phyloP scores from a whole-genome alignment of 1,284 basidiomycete genomes.

The Apiotrichum brassicae region DNA sequence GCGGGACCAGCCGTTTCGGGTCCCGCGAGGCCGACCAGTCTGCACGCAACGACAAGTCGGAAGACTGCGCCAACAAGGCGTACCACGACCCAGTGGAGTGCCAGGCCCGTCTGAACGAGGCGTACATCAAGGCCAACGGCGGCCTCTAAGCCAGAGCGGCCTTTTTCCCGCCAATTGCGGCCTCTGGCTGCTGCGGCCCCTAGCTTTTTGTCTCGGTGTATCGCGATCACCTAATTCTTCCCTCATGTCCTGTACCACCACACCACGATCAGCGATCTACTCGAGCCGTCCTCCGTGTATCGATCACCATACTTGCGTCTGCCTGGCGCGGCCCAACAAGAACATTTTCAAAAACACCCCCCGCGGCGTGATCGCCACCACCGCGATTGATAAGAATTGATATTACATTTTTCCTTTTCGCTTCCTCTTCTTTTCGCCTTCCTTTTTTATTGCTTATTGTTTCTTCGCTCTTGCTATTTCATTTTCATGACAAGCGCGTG shows the following conservation, averaged over 20 bases:
- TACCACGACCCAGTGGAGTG: slow-evolving; percentile 13
- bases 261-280: neutral
- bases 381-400: too few relatives aligned
- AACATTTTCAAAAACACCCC: too few relatives aligned
- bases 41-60: neutral
- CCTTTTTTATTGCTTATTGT: too few relatives aligned
- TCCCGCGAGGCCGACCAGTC: neutral
- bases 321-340: too few relatives aligned
- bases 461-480: too few relatives aligned
- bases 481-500: too few relatives aligned
- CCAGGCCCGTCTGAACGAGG: slow-evolving; percentile 17
- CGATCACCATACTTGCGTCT: too few relatives aligned
- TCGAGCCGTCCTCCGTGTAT: too few relatives aligned
- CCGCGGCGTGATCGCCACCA: too few relatives aligned
- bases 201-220: neutral
- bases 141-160: too few relatives aligned
- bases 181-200: neutral
- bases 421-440: too few relatives aligned
- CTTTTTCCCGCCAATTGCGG: neutral
- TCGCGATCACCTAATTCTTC: neutral
- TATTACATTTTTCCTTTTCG: too few relatives aligned
- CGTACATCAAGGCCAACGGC: slow-evolving; percentile 12
- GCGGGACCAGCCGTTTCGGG: neutral
- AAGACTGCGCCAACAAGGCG: slow-evolving; percentile 1
- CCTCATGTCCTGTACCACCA: neutral